Conservation (phyloP, 495 filamentous ascomycete species). For the Aspergillus egyptiacus region DNA sequence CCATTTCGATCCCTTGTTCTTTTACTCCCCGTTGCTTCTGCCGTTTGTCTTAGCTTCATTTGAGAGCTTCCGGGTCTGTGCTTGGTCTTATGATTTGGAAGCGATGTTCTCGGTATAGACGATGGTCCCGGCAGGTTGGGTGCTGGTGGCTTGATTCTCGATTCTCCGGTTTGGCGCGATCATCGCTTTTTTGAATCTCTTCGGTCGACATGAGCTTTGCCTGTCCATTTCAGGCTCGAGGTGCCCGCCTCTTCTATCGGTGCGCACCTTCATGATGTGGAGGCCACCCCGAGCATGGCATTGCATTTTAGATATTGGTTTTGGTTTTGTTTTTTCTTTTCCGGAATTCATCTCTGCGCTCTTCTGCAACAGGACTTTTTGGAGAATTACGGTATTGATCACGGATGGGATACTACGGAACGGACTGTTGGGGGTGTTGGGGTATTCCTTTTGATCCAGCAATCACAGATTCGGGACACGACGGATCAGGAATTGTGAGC, state of each 20-base stretch:
- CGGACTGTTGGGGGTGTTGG: slow-evolving; percentile 44
- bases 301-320: slow-evolving; percentile 44
- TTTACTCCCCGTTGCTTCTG: slow-evolving; percentile 18
- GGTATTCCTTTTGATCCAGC: slow-evolving; percentile 43
- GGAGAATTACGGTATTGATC: slow-evolving; percentile 46
- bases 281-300: slow-evolving; percentile 29
- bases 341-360: slow-evolving; percentile 33
- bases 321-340: slow-evolving; percentile 10
- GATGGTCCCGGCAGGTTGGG: slow-evolving; percentile 28
- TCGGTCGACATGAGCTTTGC: slow-evolving; percentile 23
- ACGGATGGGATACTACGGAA: slow-evolving; percentile 43
- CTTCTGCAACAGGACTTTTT: slow-evolving; percentile 40
- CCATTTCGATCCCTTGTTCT: slow-evolving; percentile 33
- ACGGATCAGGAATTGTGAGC: slow-evolving; percentile 30
- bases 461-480: slow-evolving; percentile 22
- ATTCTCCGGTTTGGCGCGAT: slow-evolving; percentile 31
- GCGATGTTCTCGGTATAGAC: slow-evolving; percentile 31
- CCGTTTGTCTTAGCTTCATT: slow-evolving; percentile 27
- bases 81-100: slow-evolving; percentile 30
- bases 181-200: slow-evolving; percentile 29
- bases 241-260: slow-evolving; percentile 20
- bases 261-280: slow-evolving; percentile 21
- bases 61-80: slow-evolving; percentile 23
- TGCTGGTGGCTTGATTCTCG: slow-evolving; percentile 37
- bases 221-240: slow-evolving; percentile 27